These are phyloP conservation scores for Plasmopara viticola DNA, from an alignment of 352 stramenopile species.

Conservation along the genomic window DNA sequence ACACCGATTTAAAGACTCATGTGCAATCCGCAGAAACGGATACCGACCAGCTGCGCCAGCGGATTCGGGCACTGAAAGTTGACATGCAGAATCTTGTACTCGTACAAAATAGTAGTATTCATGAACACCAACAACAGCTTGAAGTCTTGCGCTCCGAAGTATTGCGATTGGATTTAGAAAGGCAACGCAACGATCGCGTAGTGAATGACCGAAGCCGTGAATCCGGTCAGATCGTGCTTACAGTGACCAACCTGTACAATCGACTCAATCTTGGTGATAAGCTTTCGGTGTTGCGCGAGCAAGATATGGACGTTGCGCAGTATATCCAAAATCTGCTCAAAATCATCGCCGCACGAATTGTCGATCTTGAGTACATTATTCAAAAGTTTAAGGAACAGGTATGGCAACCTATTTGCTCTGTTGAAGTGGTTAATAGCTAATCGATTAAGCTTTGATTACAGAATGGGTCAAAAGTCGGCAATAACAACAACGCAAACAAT, in stretches of 20 bases:
- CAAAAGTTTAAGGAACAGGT: constrained; percentile 62
- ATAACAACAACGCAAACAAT: constrained; percentile 10
- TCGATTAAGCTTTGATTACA: background rate
- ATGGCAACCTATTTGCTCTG: background rate
- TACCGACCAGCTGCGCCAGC: constrained; percentile 71
- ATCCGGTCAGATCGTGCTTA: constrained; percentile 86
- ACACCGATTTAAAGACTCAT: constrained; percentile 80
- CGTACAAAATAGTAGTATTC: constrained; percentile 82
- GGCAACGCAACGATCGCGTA: constrained; percentile 63
- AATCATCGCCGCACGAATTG: constrained; percentile 71
- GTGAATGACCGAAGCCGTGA: constrained; percentile 82
- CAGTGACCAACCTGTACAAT: constrained; percentile 89
- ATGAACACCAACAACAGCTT: constrained; percentile 75
- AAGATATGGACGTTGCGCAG: constrained; percentile 65
- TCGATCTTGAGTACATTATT: constrained; percentile 83
- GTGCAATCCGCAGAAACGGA: constrained; percentile 59
- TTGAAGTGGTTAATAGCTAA: background rate
- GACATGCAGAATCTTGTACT: constrained; percentile 81
- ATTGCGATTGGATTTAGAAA: constrained; percentile 76
- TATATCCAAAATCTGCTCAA: constrained; percentile 75
- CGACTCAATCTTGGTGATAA: constrained; percentile 73
- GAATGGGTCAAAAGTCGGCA: constrained; percentile 14
- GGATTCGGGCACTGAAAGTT: constrained; percentile 67
- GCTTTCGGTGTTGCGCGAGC: constrained; percentile 61
- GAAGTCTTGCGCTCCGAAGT: constrained; percentile 69